A percentile compares a stretch with the other conserved stretches of the same genome.
Evolutionary conservation across 345 rosid species (phyloP).

Genomic region (Raphanus sativus): DNA sequence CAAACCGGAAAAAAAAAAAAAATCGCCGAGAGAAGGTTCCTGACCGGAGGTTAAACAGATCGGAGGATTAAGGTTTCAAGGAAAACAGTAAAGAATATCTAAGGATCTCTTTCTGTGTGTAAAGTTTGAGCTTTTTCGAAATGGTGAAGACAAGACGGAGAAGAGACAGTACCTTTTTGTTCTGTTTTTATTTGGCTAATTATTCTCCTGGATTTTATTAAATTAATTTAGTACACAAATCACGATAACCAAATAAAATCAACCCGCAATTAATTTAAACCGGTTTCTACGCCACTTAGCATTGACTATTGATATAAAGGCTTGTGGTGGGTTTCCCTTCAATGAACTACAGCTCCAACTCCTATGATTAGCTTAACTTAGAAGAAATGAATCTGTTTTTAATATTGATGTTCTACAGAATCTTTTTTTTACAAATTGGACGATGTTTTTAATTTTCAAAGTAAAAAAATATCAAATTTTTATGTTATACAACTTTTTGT

Average conservation of each 20-base stretch:
- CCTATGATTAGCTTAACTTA: background rate
- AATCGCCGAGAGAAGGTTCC: background rate
- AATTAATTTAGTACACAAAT: constrained; percentile 1
- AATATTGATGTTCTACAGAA: too few relatives aligned
- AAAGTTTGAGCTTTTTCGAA: constrained; percentile 19
- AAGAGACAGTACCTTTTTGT: constrained; percentile 25
- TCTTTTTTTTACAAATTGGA: too few relatives aligned
- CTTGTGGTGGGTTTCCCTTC: background rate
- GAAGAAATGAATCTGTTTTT: too few relatives aligned
- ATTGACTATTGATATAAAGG: background rate
- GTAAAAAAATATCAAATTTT: too few relatives aligned
- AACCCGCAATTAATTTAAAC: background rate
- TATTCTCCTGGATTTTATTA: constrained; percentile 15
- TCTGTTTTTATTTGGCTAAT: background rate
- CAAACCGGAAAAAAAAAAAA: background rate
- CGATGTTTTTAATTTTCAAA: too few relatives aligned
- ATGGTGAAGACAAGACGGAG: constrained; percentile 24
- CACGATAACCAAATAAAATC: background rate
- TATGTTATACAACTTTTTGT: too few relatives aligned
- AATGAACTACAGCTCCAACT: background rate
- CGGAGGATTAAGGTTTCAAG: constrained; percentile 37
- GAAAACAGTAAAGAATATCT: background rate
- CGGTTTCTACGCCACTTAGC: background rate
- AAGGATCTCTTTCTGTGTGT: constrained; percentile 30
- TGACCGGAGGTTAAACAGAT: constrained; percentile 22